Evolutionary conservation across 176 grass and related monocot genomes (phyloP).

Genomic region (Oryza rufipogon): DNA sequence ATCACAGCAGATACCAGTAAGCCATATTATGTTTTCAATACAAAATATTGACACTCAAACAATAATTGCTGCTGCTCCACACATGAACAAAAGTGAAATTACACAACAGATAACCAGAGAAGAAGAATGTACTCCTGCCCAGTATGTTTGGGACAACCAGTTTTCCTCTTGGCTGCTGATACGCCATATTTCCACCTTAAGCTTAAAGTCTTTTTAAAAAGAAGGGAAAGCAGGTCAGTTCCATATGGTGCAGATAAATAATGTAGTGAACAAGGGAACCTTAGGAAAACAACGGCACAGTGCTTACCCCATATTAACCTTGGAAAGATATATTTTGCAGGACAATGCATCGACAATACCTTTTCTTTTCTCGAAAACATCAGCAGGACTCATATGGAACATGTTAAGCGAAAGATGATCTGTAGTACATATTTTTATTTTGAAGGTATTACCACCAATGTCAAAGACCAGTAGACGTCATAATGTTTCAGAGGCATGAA

Average conservation of each 20-base stretch:
- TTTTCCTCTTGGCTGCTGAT: constrained; percentile 1
- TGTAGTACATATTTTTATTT: neutral
- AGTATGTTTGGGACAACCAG: neutral
- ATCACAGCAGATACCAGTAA: neutral
- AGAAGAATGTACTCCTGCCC: neutral
- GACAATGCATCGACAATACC: neutral
- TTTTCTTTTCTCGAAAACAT: no score
- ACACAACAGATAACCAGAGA: neutral
- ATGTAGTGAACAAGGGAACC: neutral
- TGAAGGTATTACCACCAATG: neutral
- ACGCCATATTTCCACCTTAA: constrained; percentile 15
- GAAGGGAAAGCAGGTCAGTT: neutral
- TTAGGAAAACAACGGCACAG: neutral
- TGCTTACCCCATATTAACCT: neutral
- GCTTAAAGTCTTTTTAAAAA: neutral
- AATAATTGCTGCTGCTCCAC: neutral
- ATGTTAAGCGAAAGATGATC: neutral
- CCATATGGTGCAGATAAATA: neutral
- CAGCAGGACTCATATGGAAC: neutral
- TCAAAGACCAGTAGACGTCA: neutral
- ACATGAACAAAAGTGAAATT: neutral
- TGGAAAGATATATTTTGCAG: constrained; percentile 1
- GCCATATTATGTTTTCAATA: neutral
- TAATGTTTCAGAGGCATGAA: neutral
- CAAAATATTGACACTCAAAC: neutral